Percentiles rank a stretch among this genome's conserved stretches.
phyloP scores from a whole-genome alignment of 1,284 basidiomycete species.

The Flammula alnicola region DNA sequence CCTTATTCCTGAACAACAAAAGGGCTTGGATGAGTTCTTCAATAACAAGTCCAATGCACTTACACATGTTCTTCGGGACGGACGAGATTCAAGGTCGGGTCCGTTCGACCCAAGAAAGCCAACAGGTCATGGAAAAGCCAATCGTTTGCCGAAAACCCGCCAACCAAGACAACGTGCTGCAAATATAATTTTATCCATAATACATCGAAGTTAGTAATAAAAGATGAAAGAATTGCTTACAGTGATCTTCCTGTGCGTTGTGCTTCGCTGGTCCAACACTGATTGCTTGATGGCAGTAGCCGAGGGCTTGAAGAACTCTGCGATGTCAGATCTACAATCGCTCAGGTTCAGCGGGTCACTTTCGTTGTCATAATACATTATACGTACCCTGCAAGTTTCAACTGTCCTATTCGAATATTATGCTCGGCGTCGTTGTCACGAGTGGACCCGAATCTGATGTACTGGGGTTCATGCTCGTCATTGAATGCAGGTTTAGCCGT shows the following conservation, averaged over 20 bases:
- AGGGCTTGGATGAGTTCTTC: not conserved
- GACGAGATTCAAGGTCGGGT: not conserved
- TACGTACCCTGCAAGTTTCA: conserved; percentile 45
- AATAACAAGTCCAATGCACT: too few relatives aligned
- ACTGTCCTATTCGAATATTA: conserved; percentile 36
- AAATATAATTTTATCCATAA: conserved; percentile 2
- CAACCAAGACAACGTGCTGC: conserved; percentile 40
- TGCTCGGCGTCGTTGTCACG: conserved; percentile 45
- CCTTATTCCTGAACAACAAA: conserved; percentile 19
- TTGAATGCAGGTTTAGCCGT: conserved; percentile 51
- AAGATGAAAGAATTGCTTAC: conserved; percentile 8
- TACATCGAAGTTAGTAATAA: not conserved
- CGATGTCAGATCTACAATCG: conserved; percentile 38
- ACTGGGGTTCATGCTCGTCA: conserved; percentile 41
- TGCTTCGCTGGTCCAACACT: conserved; percentile 18
- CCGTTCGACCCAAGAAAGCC: not conserved
- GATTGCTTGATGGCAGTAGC: conserved; percentile 38
- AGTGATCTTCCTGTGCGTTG: conserved; percentile 18
- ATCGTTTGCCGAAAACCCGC: conserved; percentile 21
- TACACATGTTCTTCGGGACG: conserved; percentile 48
- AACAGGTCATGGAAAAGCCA: conserved; percentile 11
- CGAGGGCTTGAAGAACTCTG: conserved; percentile 45
- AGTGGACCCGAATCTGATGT: conserved; percentile 49
- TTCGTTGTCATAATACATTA: not conserved
- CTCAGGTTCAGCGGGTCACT: not conserved